phyloP scores from a whole-genome alignment of 1,284 basidiomycete species.

The Cryptococcus deneoformans region DNA sequence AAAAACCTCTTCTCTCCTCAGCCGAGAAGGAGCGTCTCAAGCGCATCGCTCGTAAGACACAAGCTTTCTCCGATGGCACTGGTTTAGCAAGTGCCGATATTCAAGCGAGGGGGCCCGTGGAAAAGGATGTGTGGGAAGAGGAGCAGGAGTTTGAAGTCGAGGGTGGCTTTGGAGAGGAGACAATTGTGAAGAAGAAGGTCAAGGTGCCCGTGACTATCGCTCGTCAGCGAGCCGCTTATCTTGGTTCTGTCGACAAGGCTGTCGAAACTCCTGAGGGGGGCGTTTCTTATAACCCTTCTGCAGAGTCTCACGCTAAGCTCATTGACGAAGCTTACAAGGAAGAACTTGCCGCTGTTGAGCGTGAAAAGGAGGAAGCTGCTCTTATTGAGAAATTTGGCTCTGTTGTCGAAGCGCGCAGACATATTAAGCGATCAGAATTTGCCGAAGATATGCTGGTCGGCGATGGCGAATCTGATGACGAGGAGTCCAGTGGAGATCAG shows the following conservation, averaged over 20 bases:
- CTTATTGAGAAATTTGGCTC: slow-evolving; percentile 54
- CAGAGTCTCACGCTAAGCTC: slow-evolving; percentile 70
- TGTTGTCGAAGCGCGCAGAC: slow-evolving; percentile 56
- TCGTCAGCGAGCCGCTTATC: slow-evolving; percentile 26
- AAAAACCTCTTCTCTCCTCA: slow-evolving; percentile 48
- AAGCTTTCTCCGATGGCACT: slow-evolving; percentile 56
- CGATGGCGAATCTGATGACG: slow-evolving; percentile 49
- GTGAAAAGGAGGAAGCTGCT: slow-evolving; percentile 59
- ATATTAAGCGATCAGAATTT: slow-evolving; percentile 34
- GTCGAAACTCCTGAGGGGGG: slow-evolving; percentile 77
- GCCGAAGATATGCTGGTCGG: slow-evolving; percentile 64
- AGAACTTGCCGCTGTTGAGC: slow-evolving; percentile 61
- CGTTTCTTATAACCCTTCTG: slow-evolving; percentile 89
- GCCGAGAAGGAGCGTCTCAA: slow-evolving; percentile 73
- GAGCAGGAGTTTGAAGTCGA: slow-evolving; percentile 7
- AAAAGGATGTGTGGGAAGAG: slow-evolving; percentile 64
- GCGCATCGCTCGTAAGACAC: slow-evolving; percentile 68
- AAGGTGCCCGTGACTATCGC: slow-evolving; percentile 42
- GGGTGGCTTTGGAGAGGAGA: slow-evolving; percentile 41
- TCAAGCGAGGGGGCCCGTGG: slow-evolving; percentile 25
- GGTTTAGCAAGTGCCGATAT: slow-evolving; percentile 27
- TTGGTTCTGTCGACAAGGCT: slow-evolving; percentile 17
- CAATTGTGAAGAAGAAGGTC: slow-evolving; percentile 24
- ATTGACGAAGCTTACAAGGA: slow-evolving; percentile 66
- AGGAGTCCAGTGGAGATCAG: slow-evolving; percentile 49